Evolutionary conservation across 1,284 basidiomycete species (phyloP).

Genomic region (Ceratorhiza oryzae-sativae): DNA sequence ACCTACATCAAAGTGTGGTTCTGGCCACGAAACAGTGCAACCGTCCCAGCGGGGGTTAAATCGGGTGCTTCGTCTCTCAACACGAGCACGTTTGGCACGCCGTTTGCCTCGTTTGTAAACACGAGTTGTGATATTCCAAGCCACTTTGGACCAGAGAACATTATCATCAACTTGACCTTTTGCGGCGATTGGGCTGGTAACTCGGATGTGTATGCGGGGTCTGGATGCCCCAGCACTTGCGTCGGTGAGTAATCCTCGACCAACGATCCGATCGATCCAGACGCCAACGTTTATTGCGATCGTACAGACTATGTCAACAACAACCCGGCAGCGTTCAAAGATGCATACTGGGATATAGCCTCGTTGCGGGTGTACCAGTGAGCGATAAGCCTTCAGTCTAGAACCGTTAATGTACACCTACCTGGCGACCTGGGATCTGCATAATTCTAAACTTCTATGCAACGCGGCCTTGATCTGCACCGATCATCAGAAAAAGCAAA

Average conservation of each 20-base stretch:
- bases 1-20: slow-evolving; percentile 65
- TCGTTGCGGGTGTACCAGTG: slow-evolving; percentile 56
- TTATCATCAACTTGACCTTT: slow-evolving; percentile 56
- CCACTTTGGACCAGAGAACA: slow-evolving; percentile 56
- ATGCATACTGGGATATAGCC: slow-evolving; percentile 64
- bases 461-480: not conserved
- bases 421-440: not conserved
- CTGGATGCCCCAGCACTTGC: slow-evolving; percentile 46
- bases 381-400: not conserved
- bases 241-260: slow-evolving; percentile 37
- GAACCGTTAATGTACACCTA: not conserved
- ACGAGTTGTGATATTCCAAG: slow-evolving; percentile 54
- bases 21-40: slow-evolving; percentile 57
- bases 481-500: not conserved
- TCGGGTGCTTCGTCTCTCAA: slow-evolving; percentile 54
- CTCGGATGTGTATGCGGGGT: slow-evolving; percentile 45
- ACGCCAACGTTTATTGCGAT: not conserved
- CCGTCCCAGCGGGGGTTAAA: slow-evolving; percentile 58
- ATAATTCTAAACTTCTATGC: not conserved
- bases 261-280: not conserved
- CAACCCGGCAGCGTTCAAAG: slow-evolving; percentile 57
- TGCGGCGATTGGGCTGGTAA: slow-evolving; percentile 57
- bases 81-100: slow-evolving; percentile 59
- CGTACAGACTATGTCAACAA: slow-evolving; percentile 52
- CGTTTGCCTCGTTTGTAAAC: slow-evolving; percentile 56